Conservation (phyloP, 768 basidiomycete species). For the Trametes elegans region DNA sequence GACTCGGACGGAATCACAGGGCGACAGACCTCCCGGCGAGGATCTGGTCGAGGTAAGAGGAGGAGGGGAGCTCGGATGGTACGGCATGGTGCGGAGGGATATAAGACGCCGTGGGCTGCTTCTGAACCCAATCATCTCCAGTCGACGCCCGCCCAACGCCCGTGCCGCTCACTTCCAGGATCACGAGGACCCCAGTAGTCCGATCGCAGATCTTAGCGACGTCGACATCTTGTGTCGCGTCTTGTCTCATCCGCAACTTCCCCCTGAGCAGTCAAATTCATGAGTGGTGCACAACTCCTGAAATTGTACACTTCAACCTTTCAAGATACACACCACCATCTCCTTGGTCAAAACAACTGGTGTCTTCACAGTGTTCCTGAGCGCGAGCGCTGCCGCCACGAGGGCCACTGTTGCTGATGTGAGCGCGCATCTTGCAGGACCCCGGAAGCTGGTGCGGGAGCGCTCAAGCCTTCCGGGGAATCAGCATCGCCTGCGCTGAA, state of each 20-base stretch:
- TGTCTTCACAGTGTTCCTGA: too few species aligned
- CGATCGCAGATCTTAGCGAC: not conserved
- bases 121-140: slow-evolving; percentile 10
- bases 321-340: too few species aligned
- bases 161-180: not conserved
- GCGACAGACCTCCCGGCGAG: not conserved
- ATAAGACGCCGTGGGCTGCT: slow-evolving; percentile 11
- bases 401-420: too few species aligned
- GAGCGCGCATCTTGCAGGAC: too few species aligned
- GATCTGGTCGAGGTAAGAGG: slow-evolving; percentile 1
- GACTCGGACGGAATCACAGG: not conserved
- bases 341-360: too few species aligned
- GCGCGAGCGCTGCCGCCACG: too few species aligned
- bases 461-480: too few species aligned
- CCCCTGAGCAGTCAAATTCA: too few species aligned
- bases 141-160: not conserved
- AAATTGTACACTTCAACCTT: too few species aligned
- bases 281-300: not conserved
- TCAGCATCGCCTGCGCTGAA: not conserved
- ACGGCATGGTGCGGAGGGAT: slow-evolving; percentile 3
- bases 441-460: not conserved
- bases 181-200: slow-evolving; percentile 7
- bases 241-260: not conserved
- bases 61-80: slow-evolving; percentile 6
- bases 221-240: not conserved